Evolutionary conservation across 2,329 filamentous ascomycete species (phyloP).

Genomic region (Curvularia verruculosa): DNA sequence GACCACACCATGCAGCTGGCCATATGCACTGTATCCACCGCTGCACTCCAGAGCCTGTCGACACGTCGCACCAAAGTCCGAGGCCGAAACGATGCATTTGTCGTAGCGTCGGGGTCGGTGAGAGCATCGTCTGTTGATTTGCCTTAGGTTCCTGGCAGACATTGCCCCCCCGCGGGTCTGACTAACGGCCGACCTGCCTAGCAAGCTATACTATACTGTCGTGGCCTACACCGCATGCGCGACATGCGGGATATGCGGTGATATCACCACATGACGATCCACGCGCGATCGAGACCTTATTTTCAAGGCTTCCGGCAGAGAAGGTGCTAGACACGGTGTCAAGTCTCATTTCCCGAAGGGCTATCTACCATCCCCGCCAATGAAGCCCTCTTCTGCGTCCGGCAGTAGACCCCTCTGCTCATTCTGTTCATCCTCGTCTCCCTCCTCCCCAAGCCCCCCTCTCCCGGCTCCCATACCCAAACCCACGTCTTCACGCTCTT

Average conservation of each 20-base stretch:
- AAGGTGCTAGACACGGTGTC: slow-evolving; percentile 4
- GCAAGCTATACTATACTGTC: slow-evolving; percentile 3
- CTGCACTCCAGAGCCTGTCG: slow-evolving; percentile 2
- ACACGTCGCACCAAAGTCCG: slow-evolving; percentile 5
- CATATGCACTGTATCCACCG: slow-evolving; percentile 11
- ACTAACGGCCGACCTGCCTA: slow-evolving; percentile 12
- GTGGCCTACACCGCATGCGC: slow-evolving; percentile 7
- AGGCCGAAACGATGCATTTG: slow-evolving; percentile 3
- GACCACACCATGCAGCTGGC: slow-evolving; percentile 13
- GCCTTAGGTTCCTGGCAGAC: slow-evolving; percentile 3
- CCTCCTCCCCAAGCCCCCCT: slow-evolving; percentile 46
- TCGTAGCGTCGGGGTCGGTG: slow-evolving; percentile 10
- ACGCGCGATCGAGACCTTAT: background rate
- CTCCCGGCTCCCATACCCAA: slow-evolving; percentile 41
- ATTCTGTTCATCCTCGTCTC: slow-evolving; percentile 34
- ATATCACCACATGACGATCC: slow-evolving; percentile 4
- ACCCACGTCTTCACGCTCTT: slow-evolving; percentile 38
- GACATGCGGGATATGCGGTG: slow-evolving; percentile 5
- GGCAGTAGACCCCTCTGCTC: slow-evolving; percentile 51
- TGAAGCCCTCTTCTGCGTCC: slow-evolving; percentile 31
- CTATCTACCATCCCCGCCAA: slow-evolving; percentile 22
- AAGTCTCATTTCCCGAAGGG: slow-evolving; percentile 1
- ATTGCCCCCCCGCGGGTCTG: background rate
- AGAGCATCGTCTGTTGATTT: slow-evolving; percentile 3
- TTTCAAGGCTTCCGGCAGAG: background rate